Base-by-base conservation (phyloP, 768 basidiomycete species). In the Rossbeevera mucosa region DNA sequence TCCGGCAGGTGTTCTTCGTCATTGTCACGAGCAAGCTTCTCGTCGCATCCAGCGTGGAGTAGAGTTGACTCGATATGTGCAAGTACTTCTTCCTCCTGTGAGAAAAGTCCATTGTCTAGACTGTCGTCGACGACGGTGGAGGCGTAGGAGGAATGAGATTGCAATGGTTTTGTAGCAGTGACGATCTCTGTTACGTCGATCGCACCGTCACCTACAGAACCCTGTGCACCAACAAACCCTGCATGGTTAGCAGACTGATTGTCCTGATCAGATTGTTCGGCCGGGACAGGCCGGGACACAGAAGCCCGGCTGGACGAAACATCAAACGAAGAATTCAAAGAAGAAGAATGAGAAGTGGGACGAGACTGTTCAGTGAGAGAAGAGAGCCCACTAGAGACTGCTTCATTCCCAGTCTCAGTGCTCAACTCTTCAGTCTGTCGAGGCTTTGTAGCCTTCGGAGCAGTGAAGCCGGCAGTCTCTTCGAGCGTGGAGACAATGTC, bases 41-140 rank as follows among this genome's bases (percentile, higher is more conserved):
- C 57, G 16, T 67, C 59, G 28, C 48, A 8, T 18, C 42, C 44
- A 20, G 48, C 31, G 21, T 51, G 53, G 20, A 55, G 48, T 21
- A 69, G 69, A 12, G 59, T 52, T 14, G 58, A 42, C 29, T 64
- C 66, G 31, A 52, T 44, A 7, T 51, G 55, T 11, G 50, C 45
- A 26, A 57, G 44, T 21, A 47, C 40, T 28, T 64, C 65, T 47
- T 66, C 66, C 60, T 72, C 58, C 48, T 65, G 57, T 33, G 60
- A 53, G 57, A 65, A 63, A 30, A 59, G 55, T 1, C 59, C 64
- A 21, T 65, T 66, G 22, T 69, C 67, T 48, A 69, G 68, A 44
- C 76, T 74, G 52, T 78, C 65, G 58, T 80, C 74, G 44, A 78
- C 67, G 36, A 84, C 64, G 26, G 83, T 85, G 36, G 81, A 74